A percentile compares a stretch with the other conserved stretches of the same genome.
Conservation (phyloP, 2,329 filamentous ascomycete genomes). For the Aspergillus felis region DNA sequence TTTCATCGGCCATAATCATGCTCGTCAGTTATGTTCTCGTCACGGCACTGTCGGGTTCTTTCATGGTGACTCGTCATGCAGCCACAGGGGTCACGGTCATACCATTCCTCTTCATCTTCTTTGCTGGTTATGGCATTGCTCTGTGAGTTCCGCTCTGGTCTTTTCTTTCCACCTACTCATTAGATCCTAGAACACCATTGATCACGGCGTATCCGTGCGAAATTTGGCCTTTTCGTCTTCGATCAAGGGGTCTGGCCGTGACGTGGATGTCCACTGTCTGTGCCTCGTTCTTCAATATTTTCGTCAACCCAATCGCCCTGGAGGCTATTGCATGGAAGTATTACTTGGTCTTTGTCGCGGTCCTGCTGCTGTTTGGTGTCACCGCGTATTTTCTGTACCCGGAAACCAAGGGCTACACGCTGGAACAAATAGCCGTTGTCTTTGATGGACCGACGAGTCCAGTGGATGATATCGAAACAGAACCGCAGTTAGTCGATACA, state of each 20-base stretch:
- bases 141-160: too few species aligned
- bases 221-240: conserved; percentile 22
- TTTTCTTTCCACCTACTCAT: too few species aligned
- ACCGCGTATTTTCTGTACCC: conserved; percentile 48
- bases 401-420: conserved; percentile 49
- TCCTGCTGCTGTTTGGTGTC: conserved; percentile 26
- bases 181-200: too few species aligned
- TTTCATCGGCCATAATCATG: too few species aligned
- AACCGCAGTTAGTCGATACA: too few species aligned
- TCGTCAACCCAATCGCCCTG: conserved; percentile 22
- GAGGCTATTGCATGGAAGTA: conserved; percentile 19
- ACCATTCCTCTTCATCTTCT: too few species aligned
- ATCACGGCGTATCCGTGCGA: conserved; percentile 18
- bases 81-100: too few species aligned
- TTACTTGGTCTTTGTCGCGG: conserved; percentile 17
- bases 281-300: conserved; percentile 7
- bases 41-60: too few species aligned
- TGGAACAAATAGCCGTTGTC: conserved; percentile 28
- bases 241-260: conserved; percentile 22
- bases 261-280: conserved; percentile 12
- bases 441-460: conserved; percentile 25
- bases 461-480: too few species aligned
- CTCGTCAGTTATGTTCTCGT: too few species aligned
- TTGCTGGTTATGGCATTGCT: too few species aligned
- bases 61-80: too few species aligned